These are phyloP conservation scores for Thielaviopsis punctulata DNA, from an alignment of 2,329 filamentous ascomycete genomes.

Conservation along the genomic window DNA sequence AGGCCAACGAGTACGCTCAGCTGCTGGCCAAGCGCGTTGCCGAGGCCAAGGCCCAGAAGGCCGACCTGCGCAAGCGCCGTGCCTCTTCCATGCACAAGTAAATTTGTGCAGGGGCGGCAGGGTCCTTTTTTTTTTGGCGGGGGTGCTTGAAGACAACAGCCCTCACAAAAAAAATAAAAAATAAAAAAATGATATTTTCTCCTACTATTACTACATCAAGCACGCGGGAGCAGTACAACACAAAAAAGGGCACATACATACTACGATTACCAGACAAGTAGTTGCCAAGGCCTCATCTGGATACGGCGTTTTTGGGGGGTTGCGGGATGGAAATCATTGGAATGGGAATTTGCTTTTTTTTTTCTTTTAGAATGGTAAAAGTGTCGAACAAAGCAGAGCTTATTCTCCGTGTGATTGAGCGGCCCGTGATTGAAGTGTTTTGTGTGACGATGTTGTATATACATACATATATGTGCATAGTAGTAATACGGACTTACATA, in stretches of 20 bases:
- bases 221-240: background rate
- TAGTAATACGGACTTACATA: no score
- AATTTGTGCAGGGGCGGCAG: constrained; percentile 23
- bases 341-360: background rate
- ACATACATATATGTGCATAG: no score
- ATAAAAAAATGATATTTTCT: constrained; percentile 6
- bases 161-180: no score
- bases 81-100: constrained; percentile 92
- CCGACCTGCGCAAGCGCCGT: constrained; percentile 88
- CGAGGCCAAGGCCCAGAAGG: constrained; percentile 89
- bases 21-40: constrained; percentile 91
- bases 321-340: background rate
- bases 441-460: background rate
- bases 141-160: no score
- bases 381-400: background rate
- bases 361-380: background rate
- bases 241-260: background rate
- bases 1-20: constrained; percentile 94
- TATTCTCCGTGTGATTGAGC: background rate
- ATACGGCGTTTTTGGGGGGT: background rate
- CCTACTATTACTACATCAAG: background rate
- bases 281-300: no score
- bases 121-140: background rate
- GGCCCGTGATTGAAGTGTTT: background rate
- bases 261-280: background rate